Conservation (phyloP, 768 basidiomycete genomes). For the Leccinellum rugosiceps region DNA sequence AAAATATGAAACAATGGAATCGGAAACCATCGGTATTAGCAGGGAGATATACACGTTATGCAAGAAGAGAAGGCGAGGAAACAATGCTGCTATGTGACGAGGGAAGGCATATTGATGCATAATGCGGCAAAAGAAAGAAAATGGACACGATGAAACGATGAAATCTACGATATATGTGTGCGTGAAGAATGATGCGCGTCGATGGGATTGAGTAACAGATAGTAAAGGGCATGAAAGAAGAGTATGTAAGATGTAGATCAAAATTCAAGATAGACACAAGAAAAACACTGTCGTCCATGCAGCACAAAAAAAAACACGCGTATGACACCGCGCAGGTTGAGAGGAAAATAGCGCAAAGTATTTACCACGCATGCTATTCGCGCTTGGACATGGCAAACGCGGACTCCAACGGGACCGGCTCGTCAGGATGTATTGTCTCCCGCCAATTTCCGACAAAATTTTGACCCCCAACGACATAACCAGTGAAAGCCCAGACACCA, state of each 20-base stretch:
- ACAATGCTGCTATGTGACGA: not conserved
- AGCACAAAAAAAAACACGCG: not conserved
- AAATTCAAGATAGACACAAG: slow-evolving; percentile 5
- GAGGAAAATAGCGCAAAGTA: not conserved
- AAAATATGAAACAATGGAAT: not conserved
- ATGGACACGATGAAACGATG: not conserved
- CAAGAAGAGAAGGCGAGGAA: not conserved
- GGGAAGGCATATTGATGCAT: not conserved
- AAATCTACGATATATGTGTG: slow-evolving; percentile 17
- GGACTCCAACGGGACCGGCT: slow-evolving; percentile 52
- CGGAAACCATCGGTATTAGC: not conserved
- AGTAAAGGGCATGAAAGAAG: not conserved
- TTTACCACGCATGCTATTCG: slow-evolving; percentile 16
- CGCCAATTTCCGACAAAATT: slow-evolving; percentile 78
- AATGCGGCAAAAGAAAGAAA: not conserved
- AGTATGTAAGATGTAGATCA: slow-evolving; percentile 12
- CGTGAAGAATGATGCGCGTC: slow-evolving; percentile 3
- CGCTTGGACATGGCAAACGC: slow-evolving; percentile 60
- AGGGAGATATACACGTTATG: not conserved
- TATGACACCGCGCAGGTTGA: not conserved
- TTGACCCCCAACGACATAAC: slow-evolving; percentile 62
- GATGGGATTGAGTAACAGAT: slow-evolving; percentile 1
- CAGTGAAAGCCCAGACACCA: slow-evolving; percentile 53
- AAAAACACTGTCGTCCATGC: slow-evolving; percentile 6
- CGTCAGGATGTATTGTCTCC: slow-evolving; percentile 31